Evolutionary conservation across 805 yeast species (phyloP).

Genomic region (Scheffersomyces lignosus): DNA sequence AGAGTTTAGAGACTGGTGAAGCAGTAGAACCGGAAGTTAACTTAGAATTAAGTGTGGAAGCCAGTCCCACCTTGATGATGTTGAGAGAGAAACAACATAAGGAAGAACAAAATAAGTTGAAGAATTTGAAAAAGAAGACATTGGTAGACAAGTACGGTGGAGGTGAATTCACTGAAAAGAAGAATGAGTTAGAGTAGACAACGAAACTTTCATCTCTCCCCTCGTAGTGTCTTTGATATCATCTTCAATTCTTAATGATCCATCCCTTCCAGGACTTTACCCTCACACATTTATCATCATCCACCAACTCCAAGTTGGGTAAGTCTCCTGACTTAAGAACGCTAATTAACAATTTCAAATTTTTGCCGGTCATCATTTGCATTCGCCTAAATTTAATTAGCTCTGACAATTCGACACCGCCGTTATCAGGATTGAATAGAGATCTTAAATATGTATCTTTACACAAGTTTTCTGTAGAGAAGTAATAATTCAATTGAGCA

Average conservation of each 20-base stretch:
- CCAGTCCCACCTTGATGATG: conserved; percentile 39
- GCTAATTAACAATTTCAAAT: conserved; percentile 8
- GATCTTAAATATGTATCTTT: conserved; percentile 20
- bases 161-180: not conserved
- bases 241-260: conserved; percentile 6
- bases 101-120: conserved; percentile 14
- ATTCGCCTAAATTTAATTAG: conserved; percentile 17
- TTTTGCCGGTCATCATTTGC: conserved; percentile 13
- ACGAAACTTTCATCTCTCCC: too few relatives aligned
- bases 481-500: conserved; percentile 20
- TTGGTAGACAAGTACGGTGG: conserved; percentile 19
- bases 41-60: conserved; percentile 32
- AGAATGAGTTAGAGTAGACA: not conserved
- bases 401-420: conserved; percentile 14
- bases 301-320: conserved; percentile 13
- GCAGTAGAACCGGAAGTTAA: conserved; percentile 17
- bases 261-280: conserved; percentile 18
- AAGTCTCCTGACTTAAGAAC: conserved; percentile 9
- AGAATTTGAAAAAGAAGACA: conserved; percentile 11
- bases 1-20: conserved; percentile 7
- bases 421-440: conserved; percentile 14
- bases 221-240: too few relatives aligned
- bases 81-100: conserved; percentile 21
- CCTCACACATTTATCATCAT: conserved; percentile 10
- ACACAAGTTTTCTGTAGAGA: conserved; percentile 21